A percentile compares a stretch with the other conserved stretches of the same genome.
phyloP scores from a whole-genome alignment of 345 rosid genomes.

The Eucalyptus microcorys region DNA sequence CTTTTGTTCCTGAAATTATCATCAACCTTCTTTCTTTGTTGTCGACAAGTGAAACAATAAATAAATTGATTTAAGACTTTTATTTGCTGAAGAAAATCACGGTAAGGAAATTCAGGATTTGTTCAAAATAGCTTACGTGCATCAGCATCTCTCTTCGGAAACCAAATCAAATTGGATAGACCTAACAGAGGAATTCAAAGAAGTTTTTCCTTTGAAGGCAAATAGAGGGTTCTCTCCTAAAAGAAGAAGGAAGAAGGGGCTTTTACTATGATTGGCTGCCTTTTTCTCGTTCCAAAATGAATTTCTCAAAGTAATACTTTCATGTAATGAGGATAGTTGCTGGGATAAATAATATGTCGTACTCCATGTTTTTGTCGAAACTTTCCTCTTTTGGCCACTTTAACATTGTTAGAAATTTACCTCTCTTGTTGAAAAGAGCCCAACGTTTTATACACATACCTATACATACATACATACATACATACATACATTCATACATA shows the following conservation, averaged over 20 bases:
- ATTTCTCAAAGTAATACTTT: neutral
- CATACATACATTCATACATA: no score
- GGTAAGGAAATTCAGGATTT: neutral
- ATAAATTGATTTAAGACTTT: neutral
- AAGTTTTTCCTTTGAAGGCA: neutral
- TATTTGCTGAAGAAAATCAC: neutral
- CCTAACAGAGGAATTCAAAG: neutral
- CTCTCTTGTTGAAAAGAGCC: neutral
- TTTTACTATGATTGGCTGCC: neutral
- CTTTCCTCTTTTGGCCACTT: neutral
- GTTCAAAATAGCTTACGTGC: neutral
- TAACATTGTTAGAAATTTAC: neutral
- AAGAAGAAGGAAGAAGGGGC: neutral
- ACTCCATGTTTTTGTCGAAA: neutral
- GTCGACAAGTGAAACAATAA: neutral
- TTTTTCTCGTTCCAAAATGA: neutral
- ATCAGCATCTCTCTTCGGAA: neutral
- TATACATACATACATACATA: no score
- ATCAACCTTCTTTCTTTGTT: neutral
- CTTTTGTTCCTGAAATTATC: no score
- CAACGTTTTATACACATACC: neutral
- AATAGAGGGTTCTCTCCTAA: neutral
- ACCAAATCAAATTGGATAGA: neutral
- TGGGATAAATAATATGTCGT: neutral
- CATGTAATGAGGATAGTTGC: neutral